Evolutionary conservation across 2,329 filamentous ascomycete species (phyloP), one percentile per base, ranked within the genome.

Genomic region (Tolypocladium inflatum): DNA sequence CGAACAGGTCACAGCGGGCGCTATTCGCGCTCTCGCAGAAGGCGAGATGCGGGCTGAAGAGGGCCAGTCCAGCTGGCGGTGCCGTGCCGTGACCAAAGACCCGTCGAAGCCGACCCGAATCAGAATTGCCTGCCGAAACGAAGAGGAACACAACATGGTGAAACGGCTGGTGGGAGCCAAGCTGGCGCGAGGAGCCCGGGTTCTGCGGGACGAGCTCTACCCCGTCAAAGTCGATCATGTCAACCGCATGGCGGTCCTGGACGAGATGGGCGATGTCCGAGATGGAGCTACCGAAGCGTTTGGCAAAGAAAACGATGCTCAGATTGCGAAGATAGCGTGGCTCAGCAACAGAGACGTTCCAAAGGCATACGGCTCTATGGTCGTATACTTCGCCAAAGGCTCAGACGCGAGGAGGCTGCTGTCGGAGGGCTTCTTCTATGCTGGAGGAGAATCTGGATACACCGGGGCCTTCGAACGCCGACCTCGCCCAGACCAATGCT

Each of bases 281-380:
- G 7, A 55, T n/a, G 60, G 57, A 37, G 60, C 55, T 8, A 55
- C 56, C 7, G 62, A 66, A 45, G 59, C 56, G 15, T 58, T 67
- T 21, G 54, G 63, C 35, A 54, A 60, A 51, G 65, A 67, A 60
- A 68, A 68, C 53, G 61, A 67, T 19, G 55, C 55, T n/a, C 30
- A 58, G 38, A 57, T 67, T 42, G 61, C 61, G 2, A 68, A 66
- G 57, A 62, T 68, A 26, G 58, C 30, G 37, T 67, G 61, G 65
- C 62, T 68, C 2, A 68, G 65, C 59, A 63, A 62, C 9, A 64
- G 60, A 51, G 53, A 55, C 53, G 52, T 52, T 19, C n/a, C 53
- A 35, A 67, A 68, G 59, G 63, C 61, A 54, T 62, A 65, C 57
- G 62, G 65, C n/a, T 67, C 64, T 15, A 67, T 68, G 62, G 65